Evolutionary conservation across 179 eudicot species (phyloP).

Genomic region (Heliamphora pulchella): DNA sequence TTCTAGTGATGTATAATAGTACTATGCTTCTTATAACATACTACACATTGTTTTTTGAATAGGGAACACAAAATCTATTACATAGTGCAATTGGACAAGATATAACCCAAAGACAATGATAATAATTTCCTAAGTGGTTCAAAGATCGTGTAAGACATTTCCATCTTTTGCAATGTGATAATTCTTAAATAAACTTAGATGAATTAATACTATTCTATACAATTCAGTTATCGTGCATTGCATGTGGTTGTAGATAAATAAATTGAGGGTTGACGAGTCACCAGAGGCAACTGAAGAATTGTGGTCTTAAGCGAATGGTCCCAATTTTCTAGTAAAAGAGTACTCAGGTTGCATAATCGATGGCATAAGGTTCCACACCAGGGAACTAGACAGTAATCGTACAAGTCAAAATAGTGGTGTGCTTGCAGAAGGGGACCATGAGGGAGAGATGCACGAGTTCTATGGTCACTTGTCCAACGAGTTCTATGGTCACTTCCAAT

Average conservation of each 20-base stretch:
- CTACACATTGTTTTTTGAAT: not conserved
- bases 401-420: not conserved
- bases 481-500: too few relatives aligned
- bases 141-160: not conserved
- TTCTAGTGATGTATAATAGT: too few relatives aligned
- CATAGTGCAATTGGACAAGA: not conserved
- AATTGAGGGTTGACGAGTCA: not conserved
- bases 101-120: not conserved
- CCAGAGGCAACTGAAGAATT: not conserved
- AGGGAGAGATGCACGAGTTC: not conserved
- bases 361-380: not conserved
- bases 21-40: too few relatives aligned
- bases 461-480: not conserved
- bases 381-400: not conserved
- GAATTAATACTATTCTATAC: too few relatives aligned
- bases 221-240: not conserved
- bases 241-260: not conserved
- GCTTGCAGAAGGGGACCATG: not conserved
- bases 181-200: too few relatives aligned
- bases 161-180: not conserved
- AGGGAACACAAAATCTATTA: not conserved
- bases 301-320: constrained; percentile 1
- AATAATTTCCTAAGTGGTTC: constrained; percentile 7
- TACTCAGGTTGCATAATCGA: not conserved
- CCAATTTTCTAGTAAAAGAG: not conserved